Base-by-base conservation (phyloP, 2,329 filamentous ascomycete genomes). In the Colletotrichum tamarilloi region DNA sequence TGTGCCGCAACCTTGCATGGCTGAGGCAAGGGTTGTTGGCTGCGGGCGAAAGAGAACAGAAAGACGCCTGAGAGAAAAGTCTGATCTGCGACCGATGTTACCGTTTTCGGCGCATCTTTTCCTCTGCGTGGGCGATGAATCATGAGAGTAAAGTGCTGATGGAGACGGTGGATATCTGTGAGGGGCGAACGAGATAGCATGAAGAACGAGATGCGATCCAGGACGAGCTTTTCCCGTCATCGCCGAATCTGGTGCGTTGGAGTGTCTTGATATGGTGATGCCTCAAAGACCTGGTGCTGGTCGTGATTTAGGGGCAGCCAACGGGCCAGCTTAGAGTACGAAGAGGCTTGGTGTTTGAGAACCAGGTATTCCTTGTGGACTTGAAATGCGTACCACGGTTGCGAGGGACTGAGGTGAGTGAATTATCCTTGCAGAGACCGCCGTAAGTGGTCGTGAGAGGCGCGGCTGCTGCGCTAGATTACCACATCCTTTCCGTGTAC, bases 401-500 rank as follows among this genome's bases (percentile, higher is more conserved):
- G 19, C 22, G 11, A 14, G 19, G 9, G 24, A 26, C 22, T 35
- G 58, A 32, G 30, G 30, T 22, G 4, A 28, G 3, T 30, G 60
- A 46, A 35, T 32, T 9, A 16, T 35, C 24, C 49, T 35, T 49
- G 42, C 8, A 58, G 60, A 9, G 16, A n/a, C 35, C n/a, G 12
- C 30, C 26, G 38, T 24, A 4, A 28, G 26, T 22, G 24, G 35
- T 38, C 6, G n/a, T 35, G 66, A 42, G 68, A 32, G 24, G 30
- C n/a, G 30, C 42, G 22, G 58, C 58, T 72, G 52, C 52, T 63
- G 57, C 65, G 65, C 68, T 56, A 67, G 46, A 55, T 16, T 35
- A 38, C 22, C n/a, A 22, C n/a, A 49, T 42, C 56, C 62, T 32
- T 32, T 56, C 38, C 38, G 14, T 30, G 14, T 16, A 35, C 28